phyloP scores from a whole-genome alignment of 129 eudicot species.

The Flaveria brownii region DNA sequence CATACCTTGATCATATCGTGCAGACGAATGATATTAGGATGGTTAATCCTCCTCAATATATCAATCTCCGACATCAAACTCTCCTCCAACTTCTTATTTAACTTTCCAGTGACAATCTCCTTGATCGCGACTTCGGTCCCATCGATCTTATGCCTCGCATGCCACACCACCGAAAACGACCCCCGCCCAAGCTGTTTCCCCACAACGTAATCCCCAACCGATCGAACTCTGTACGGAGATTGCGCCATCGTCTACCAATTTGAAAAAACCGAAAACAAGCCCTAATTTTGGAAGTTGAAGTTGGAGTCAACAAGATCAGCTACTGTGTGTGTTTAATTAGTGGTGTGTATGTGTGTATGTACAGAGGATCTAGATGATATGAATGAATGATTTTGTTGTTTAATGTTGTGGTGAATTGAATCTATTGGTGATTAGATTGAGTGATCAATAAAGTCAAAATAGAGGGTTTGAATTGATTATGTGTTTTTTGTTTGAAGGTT shows the following conservation, averaged over 20 bases:
- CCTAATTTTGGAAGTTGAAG: slow-evolving; percentile 27
- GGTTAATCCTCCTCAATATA: slow-evolving; percentile 62
- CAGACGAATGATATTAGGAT: slow-evolving; percentile 85
- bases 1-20: slow-evolving; percentile 84
- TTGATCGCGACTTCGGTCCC: slow-evolving; percentile 97
- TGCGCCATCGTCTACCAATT: slow-evolving; percentile 45
- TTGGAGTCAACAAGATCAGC: slow-evolving; percentile 31
- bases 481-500: slow-evolving; percentile 8
- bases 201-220: slow-evolving; percentile 80
- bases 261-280: not conserved
- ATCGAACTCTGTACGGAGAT: slow-evolving; percentile 50
- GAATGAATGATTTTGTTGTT: slow-evolving; percentile 26
- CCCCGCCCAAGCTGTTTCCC: slow-evolving; percentile 83
- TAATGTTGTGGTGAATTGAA: not conserved
- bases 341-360: not conserved
- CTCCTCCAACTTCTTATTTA: slow-evolving; percentile 74
- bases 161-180: slow-evolving; percentile 92
- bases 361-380: not conserved
- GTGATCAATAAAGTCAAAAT: slow-evolving; percentile 26
- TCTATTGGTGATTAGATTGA: slow-evolving; percentile 18
- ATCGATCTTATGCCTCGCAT: slow-evolving; percentile 62
- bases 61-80: slow-evolving; percentile 87
- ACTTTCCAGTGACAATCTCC: slow-evolving; percentile 59
- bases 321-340: slow-evolving; percentile 1
- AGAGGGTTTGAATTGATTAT: slow-evolving; percentile 13